Evolutionary conservation across 768 basidiomycete genomes (phyloP).

Genomic region (Leccinum obscurum): DNA sequence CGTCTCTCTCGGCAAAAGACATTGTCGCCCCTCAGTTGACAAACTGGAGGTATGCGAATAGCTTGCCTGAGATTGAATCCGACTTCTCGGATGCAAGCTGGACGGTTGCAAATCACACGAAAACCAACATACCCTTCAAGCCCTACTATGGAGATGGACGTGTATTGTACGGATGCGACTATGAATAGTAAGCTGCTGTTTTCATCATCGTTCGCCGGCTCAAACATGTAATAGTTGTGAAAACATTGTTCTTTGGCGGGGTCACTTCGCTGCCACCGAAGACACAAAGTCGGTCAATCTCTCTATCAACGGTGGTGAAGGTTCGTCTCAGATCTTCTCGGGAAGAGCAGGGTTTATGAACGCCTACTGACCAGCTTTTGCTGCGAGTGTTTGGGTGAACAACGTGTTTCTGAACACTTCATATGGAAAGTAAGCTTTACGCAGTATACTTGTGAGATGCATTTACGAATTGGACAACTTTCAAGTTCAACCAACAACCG

Average conservation of each 20-base stretch:
- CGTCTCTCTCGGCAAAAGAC: constrained; percentile 29
- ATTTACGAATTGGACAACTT: constrained; percentile 1
- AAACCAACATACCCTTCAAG: constrained; percentile 69
- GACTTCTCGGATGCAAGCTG: constrained; percentile 64
- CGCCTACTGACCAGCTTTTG: constrained; percentile 50
- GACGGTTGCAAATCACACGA: constrained; percentile 67
- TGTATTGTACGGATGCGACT: constrained; percentile 84
- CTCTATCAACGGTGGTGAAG: constrained; percentile 80
- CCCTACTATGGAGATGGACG: constrained; percentile 74
- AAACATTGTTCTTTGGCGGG: constrained; percentile 79
- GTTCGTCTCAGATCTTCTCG: constrained; percentile 33
- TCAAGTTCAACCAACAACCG: constrained; percentile 62
- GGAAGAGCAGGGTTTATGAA: neutral
- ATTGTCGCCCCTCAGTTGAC: constrained; percentile 50
- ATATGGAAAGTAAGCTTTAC: constrained; percentile 62
- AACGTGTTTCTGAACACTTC: constrained; percentile 69
- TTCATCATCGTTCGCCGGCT: constrained; percentile 7
- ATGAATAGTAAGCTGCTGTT: constrained; percentile 62
- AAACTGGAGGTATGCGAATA: constrained; percentile 75
- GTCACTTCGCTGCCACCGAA: constrained; percentile 69
- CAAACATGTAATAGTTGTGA: constrained; percentile 57
- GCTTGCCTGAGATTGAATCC: constrained; percentile 64
- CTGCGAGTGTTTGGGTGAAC: constrained; percentile 82
- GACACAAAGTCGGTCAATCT: constrained; percentile 65
- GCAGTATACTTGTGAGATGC: neutral